These are phyloP conservation scores for Tetrapyrgos nigripes DNA, from an alignment of 1,284 basidiomycete genomes.

Conservation along the genomic window DNA sequence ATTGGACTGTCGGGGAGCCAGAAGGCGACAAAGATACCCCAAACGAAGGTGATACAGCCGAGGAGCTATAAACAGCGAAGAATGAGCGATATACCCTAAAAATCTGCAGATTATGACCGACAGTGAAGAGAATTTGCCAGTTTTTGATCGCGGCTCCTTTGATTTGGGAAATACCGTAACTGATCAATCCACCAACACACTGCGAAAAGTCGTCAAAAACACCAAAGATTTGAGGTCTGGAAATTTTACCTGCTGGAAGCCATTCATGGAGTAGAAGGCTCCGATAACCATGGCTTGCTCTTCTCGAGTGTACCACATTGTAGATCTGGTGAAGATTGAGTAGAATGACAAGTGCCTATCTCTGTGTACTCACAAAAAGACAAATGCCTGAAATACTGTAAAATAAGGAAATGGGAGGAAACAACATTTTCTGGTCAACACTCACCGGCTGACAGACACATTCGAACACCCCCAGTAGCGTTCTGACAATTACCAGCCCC, in stretches of 20 bases:
- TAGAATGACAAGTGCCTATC: no score
- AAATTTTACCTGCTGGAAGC: no score
- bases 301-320: conserved; percentile 60
- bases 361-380: conserved; percentile 38
- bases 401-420: no score
- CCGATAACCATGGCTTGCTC: conserved; percentile 58
- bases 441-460: conserved; percentile 58
- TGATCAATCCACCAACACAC: conserved; percentile 57
- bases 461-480: conserved; percentile 55
- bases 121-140: conserved; percentile 60
- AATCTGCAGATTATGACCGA: conserved; percentile 23
- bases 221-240: no score
- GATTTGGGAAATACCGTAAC: conserved; percentile 56
- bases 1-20: conserved; percentile 61
- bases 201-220: no score
- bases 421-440: no score
- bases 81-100: neutral
- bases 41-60: conserved; percentile 51
- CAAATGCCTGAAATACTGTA: no score
- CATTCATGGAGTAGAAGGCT: conserved; percentile 58
- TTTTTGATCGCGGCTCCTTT: conserved; percentile 48
- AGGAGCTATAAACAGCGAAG: conserved; percentile 44
- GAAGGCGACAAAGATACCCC: conserved; percentile 56
- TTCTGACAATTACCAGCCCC: conserved; percentile 53
- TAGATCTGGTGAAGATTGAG: no score